Conservation (phyloP, 2,329 filamentous ascomycete genomes). For the Rachicladosporium sp. region DNA sequence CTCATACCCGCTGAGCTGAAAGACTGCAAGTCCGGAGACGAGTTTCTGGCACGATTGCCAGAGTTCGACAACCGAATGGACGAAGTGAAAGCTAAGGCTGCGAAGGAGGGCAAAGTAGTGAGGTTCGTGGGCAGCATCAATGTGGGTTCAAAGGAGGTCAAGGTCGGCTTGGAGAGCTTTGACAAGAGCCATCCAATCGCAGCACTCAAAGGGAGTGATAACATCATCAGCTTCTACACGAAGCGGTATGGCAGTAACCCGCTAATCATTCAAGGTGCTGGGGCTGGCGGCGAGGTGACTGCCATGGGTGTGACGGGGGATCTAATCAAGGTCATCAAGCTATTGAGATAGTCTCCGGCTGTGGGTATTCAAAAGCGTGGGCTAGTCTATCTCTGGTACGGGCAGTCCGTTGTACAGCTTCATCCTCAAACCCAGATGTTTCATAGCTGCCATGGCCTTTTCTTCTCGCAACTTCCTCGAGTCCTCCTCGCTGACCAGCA, state of each 20-base stretch:
- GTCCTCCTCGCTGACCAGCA: constrained; percentile 60
- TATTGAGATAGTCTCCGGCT: constrained; percentile 34
- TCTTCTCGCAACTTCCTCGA: constrained; percentile 53
- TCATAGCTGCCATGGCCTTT: constrained; percentile 55
- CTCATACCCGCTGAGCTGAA: constrained; percentile 84
- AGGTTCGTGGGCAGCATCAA: constrained; percentile 92
- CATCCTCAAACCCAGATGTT: constrained; percentile 53
- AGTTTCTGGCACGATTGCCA: constrained; percentile 72
- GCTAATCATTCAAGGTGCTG: constrained; percentile 86
- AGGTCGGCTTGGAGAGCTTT: constrained; percentile 77
- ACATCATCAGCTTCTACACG: constrained; percentile 98
- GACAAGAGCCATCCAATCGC: constrained; percentile 85
- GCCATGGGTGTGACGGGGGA: constrained; percentile 97
- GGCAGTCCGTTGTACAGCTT: constrained; percentile 66
- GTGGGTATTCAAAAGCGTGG: too few species aligned
- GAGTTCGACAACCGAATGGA: constrained; percentile 88
- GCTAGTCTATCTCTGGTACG: constrained; percentile 53
- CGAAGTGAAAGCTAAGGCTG: constrained; percentile 69
- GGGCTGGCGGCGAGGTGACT: constrained; percentile 83
- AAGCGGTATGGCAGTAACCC: constrained; percentile 85
- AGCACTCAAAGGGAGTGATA: constrained; percentile 89
- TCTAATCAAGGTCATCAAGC: constrained; percentile 72
- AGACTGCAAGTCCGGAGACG: constrained; percentile 60
- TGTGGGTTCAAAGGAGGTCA: constrained; percentile 65
- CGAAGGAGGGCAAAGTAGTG: constrained; percentile 79